A percentile compares a stretch with the other conserved stretches of the same genome.
These are phyloP conservation scores for Protomyces inouyei DNA, from an alignment of 1,139 yeast species.

Conservation along the genomic window DNA sequence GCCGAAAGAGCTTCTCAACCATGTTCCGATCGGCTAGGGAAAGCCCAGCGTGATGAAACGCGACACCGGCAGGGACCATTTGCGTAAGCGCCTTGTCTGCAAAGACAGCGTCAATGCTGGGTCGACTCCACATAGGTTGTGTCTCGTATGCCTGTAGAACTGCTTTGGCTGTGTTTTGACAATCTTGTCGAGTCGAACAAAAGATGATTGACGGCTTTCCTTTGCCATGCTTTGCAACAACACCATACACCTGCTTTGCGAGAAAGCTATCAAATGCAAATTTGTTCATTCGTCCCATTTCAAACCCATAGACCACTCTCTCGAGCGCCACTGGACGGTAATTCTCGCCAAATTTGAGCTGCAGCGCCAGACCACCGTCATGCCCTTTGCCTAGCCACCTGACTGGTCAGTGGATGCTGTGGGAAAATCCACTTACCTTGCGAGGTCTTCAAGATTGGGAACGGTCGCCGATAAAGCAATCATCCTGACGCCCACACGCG, in stretches of 20 bases:
- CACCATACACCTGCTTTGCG: conserved; percentile 43
- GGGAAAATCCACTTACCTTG: conserved; percentile 43
- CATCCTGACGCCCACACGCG: conserved; percentile 42
- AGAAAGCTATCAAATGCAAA: conserved; percentile 47
- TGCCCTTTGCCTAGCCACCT: conserved; percentile 12
- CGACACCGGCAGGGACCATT: conserved; percentile 44
- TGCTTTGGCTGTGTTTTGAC: conserved; percentile 47
- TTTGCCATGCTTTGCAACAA: conserved; percentile 42
- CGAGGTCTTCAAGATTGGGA: conserved; percentile 50
- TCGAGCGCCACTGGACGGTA: conserved; percentile 47
- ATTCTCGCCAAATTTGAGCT: conserved; percentile 44
- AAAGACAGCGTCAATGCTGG: conserved; percentile 28
- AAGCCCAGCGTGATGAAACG: conserved; percentile 59
- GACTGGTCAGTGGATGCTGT: background rate
- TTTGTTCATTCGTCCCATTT: conserved; percentile 40
- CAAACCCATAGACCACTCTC: conserved; percentile 46
- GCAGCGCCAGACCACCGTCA: conserved; percentile 17
- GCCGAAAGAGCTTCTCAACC: conserved; percentile 47
- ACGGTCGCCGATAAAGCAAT: conserved; percentile 54
- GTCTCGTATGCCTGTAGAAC: conserved; percentile 35
- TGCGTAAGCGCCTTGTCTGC: conserved; percentile 40
- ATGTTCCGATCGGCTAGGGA: conserved; percentile 45
- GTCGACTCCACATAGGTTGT: conserved; percentile 16
- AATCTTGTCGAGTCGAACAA: conserved; percentile 52
- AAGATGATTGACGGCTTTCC: conserved; percentile 49